These are phyloP conservation scores for Capsicum pubescens DNA, from an alignment of 257 asterid species.

Conservation along the genomic window DNA sequence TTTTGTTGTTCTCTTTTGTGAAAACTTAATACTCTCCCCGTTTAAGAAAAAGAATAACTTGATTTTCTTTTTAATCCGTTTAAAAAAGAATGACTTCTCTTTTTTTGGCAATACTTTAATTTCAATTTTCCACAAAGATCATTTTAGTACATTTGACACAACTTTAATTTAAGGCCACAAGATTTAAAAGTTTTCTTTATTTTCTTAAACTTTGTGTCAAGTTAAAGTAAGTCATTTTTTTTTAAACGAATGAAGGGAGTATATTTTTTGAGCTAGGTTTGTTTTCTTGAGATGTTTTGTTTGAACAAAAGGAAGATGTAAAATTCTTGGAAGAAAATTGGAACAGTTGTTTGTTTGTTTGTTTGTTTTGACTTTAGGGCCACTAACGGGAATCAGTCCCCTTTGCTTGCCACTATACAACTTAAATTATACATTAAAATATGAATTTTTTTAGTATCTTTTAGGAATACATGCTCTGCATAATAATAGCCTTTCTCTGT, in stretches of 20 bases:
- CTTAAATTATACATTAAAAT: neutral
- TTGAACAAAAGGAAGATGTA: neutral
- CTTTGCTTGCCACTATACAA: slow-evolving; percentile 11
- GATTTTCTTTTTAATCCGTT: no score
- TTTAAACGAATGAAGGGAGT: no score
- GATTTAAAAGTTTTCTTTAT: no score
- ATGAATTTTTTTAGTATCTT: neutral
- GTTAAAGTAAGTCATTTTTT: no score
- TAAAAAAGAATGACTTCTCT: no score
- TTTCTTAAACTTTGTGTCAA: no score
- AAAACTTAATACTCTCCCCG: neutral
- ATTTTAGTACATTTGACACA: no score
- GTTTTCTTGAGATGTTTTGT: slow-evolving; percentile 3
- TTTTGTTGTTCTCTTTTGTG: neutral
- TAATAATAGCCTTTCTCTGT: neutral
- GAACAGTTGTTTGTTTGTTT: neutral
- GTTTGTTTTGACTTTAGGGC: slow-evolving; percentile 24
- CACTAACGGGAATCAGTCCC: slow-evolving; percentile 24
- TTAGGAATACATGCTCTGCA: neutral
- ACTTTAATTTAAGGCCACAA: no score
- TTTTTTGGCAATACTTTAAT: no score
- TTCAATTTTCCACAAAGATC: no score
- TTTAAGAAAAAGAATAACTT: no score
- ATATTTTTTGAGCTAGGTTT: neutral
- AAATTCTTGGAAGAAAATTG: neutral